Base-by-base conservation (phyloP, 768 basidiomycete genomes). In the Hortiboletus campestris region DNA sequence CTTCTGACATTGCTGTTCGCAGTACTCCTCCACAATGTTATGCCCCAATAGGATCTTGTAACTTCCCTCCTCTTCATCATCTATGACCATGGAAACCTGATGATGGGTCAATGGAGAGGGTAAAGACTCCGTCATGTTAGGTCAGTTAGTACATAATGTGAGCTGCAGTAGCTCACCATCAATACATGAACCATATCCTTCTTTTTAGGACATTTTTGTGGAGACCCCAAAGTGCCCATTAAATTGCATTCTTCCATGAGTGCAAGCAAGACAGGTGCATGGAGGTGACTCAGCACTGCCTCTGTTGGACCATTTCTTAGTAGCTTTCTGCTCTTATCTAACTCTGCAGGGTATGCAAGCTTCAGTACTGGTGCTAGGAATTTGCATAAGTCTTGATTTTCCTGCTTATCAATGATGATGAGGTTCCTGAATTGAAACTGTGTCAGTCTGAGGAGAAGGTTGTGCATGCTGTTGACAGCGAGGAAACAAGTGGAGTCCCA, bases 381-480 rank as follows among this genome's bases (percentile, higher is more conserved):
- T 20, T 1, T 49, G 39, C 32, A 1, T 2, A 34, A 10, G 6
- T 28, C 14, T 43, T 45, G 14, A 29, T 55, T 55, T 1, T 13
- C 20, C 10, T 9, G 46, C 28, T 46, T 61, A 34, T 61, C 50
- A 1, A 61, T 54, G 5, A 59, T 8, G 8, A 62, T 41, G 0
- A 61, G 51, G 9, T 56, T 29, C 14, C 51, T 39, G 7, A 61
- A 61, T 28, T 61, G 60, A 29, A 38, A 42, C 20, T 55, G 53
- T 1, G 39, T 22, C 2, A 59, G 19, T 7, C 56, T 28, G n/a
- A 76, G 63, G 49, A 69, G 66, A 2, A 76, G 56, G n/a, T 67
- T 65, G 38, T 78, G 76, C 75, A 78, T 78, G 2, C 66, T 52
- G 40, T 78, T 74, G n/a, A 75, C 59, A 0, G 72, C 64, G 1